phyloP scores from a whole-genome alignment of 345 rosid species.

The Populus deltoides region DNA sequence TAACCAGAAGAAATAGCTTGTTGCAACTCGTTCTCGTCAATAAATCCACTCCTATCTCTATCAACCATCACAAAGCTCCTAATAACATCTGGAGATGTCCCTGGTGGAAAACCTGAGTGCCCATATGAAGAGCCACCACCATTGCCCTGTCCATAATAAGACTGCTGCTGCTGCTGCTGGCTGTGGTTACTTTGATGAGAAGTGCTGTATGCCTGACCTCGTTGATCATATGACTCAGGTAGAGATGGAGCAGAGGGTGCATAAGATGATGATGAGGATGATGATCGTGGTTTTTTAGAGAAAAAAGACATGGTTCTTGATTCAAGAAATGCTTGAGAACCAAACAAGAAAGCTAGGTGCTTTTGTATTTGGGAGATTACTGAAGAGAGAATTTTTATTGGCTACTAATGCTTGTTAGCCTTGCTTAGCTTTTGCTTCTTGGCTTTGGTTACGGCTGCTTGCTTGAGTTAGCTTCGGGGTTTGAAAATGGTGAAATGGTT shows the following conservation, averaged over 20 bases:
- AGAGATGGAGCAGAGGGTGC: conserved; percentile 51
- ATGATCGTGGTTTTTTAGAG: neutral
- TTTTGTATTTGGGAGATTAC: neutral
- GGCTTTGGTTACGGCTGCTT: neutral
- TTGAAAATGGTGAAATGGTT: neutral
- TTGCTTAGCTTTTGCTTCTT: neutral
- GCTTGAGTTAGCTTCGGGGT: neutral
- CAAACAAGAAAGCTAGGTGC: neutral
- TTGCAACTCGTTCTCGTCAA: conserved; percentile 62
- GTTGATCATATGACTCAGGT: conserved; percentile 31
- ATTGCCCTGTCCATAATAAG: neutral
- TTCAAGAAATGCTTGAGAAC: neutral
- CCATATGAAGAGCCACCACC: conserved; percentile 24
- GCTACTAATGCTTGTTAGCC: neutral
- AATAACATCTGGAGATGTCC: conserved; percentile 48
- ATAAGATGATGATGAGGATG: conserved; percentile 2
- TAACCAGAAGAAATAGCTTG: conserved; percentile 54
- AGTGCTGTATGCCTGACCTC: neutral
- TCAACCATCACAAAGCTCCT: conserved; percentile 61
- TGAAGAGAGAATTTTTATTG: neutral
- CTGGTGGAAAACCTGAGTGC: conserved; percentile 41
- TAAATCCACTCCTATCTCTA: conserved; percentile 56
- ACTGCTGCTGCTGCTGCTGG: conserved; percentile 7
- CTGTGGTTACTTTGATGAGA: conserved; percentile 17
- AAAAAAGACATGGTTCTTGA: neutral